Evolutionary conservation across 176 grass and related monocot genomes (phyloP), one percentile per base, ranked within the genome.

Genomic region (Bonia amplexicaulis): DNA sequence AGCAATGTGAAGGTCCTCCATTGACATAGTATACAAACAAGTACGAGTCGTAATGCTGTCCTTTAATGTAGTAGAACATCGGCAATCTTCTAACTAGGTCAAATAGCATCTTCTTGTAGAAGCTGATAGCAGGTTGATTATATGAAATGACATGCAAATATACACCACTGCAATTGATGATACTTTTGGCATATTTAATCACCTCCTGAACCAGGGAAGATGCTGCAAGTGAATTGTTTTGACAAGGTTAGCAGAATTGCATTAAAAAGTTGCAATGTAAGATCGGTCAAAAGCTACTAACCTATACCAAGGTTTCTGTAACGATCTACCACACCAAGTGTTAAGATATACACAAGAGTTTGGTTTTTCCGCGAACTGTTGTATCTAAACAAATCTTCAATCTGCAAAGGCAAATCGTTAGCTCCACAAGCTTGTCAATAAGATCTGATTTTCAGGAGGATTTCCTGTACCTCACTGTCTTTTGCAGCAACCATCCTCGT

Each of bases 121-220:
- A 98, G 77, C 84, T 92, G 45, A 98, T 98, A 29, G 93, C 96
- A 85, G 91, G 93, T 58, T 92, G 91, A 60, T 95, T 98, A 72
- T 95, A 98, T 29, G 96, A 95, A 86, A 98, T 95, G 82, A 98
- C 96, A 95, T 98, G 96, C 51, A 95, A 87, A 84, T 98, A 98
- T 48, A 98, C 93, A 71, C 90, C 93, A 62, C 87, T 90, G 85
- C 96, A 98, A 85, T 76, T 90, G 85, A 85, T 84, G 48, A 98
- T 95, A 70, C 93, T 95, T 77, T 85, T 77, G 39, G 96, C 89
- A 92, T 98, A 95, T 84, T 98, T 98, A 87, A 93, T 90, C 76
- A 95, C 93, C 84, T 98, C 93, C 27, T 76, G 80, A 78, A 98
- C 89, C 85, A 98, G 90, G 26, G 93, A 93, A 60, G 91, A 91